Conservation (phyloP, 2,329 filamentous ascomycete genomes). For the Zymoseptoria pseudotritici region DNA sequence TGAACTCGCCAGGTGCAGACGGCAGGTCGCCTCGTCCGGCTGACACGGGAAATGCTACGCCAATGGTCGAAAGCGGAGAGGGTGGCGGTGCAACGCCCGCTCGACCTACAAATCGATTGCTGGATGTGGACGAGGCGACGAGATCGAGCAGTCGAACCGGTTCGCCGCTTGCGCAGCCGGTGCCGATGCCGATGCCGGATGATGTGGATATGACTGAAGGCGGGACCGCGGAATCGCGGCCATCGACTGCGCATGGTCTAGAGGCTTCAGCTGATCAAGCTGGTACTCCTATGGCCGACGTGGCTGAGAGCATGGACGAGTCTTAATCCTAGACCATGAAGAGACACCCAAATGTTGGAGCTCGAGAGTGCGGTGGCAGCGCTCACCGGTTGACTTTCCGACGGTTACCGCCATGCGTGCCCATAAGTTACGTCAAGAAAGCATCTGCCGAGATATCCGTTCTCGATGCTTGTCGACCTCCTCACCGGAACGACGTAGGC, state of each 20-base stretch:
- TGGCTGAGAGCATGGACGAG: slow-evolving; percentile 20
- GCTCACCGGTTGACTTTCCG: no score
- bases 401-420: no score
- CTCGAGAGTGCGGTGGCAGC: no score
- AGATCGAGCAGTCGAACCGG: slow-evolving; percentile 16
- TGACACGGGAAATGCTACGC: slow-evolving; percentile 30
- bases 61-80: slow-evolving; percentile 31
- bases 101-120: slow-evolving; percentile 21
- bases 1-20: slow-evolving; percentile 40
- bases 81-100: slow-evolving; percentile 13
- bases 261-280: slow-evolving; percentile 16
- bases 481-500: no score
- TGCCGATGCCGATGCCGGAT: slow-evolving; percentile 14
- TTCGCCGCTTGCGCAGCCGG: slow-evolving; percentile 17
- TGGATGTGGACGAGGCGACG: slow-evolving; percentile 23
- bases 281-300: slow-evolving; percentile 14
- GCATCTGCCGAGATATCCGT: no score
- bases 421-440: no score
- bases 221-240: slow-evolving; percentile 6
- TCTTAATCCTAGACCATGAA: no score
- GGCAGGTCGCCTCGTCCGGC: slow-evolving; percentile 23
- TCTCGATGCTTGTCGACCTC: no score
- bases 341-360: no score
- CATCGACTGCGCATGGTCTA: slow-evolving; percentile 9
- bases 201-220: slow-evolving; percentile 25